These are phyloP conservation scores for Jatropha curcas DNA, from an alignment of 345 rosid genomes.

Conservation along the genomic window DNA sequence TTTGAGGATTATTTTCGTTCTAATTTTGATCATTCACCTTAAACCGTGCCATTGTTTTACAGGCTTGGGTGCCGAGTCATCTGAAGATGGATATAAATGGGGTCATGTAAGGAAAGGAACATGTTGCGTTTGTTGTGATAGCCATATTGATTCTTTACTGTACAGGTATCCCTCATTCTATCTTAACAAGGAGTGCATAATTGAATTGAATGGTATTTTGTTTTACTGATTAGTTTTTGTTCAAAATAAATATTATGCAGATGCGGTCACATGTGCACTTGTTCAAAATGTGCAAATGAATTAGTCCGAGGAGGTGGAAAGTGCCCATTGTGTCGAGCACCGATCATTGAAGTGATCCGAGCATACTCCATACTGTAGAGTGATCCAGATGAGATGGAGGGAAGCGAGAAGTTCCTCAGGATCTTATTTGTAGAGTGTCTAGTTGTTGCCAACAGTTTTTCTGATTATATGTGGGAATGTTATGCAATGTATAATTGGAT, in stretches of 20 bases:
- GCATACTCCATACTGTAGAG: slow-evolving; percentile 93
- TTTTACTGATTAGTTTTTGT: background rate
- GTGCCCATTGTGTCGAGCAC: slow-evolving; percentile 97
- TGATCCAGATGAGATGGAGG: slow-evolving; percentile 13
- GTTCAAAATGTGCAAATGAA: slow-evolving; percentile 92
- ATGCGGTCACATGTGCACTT: slow-evolving; percentile 99
- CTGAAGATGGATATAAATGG: slow-evolving; percentile 94
- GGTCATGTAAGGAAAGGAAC: slow-evolving; percentile 89
- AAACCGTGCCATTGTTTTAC: slow-evolving; percentile 21
- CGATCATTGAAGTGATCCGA: slow-evolving; percentile 86
- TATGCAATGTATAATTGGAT: slow-evolving; percentile 49
- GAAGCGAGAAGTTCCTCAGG: slow-evolving; percentile 19
- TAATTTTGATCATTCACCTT: background rate
- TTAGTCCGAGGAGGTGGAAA: slow-evolving; percentile 86
- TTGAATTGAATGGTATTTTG: too few relatives aligned
- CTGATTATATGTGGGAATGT: slow-evolving; percentile 42
- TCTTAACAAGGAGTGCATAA: too few relatives aligned
- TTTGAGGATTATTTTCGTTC: background rate
- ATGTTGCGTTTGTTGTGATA: slow-evolving; percentile 96
- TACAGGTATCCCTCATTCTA: slow-evolving; percentile 63
- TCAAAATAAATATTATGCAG: slow-evolving; percentile 37
- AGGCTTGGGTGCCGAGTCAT: slow-evolving; percentile 71
- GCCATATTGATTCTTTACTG: slow-evolving; percentile 88
- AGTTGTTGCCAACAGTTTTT: slow-evolving; percentile 33
- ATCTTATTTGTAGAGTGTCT: slow-evolving; percentile 25